Evolutionary conservation across 2,329 filamentous ascomycete species (phyloP).

Genomic region (Phyllosticta citriasiana): DNA sequence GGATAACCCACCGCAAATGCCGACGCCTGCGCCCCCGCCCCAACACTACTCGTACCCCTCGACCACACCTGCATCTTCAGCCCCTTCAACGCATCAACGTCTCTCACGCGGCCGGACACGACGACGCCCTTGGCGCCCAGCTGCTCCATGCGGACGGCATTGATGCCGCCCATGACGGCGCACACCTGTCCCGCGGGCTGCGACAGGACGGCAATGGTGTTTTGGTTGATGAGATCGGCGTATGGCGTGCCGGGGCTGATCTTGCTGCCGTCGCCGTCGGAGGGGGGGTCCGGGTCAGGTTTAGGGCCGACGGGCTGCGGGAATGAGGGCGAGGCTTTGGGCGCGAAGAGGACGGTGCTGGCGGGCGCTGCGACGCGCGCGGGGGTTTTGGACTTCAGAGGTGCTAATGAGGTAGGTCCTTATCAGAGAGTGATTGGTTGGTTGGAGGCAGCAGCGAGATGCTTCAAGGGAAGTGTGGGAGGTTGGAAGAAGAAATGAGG

Average conservation of each 20-base stretch:
- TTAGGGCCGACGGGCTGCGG: conserved; percentile 1
- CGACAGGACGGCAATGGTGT: conserved; percentile 55
- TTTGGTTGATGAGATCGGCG: conserved; percentile 52
- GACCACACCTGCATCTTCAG: conserved; percentile 45
- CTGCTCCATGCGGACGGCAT: conserved; percentile 58
- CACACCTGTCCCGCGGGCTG: conserved; percentile 57
- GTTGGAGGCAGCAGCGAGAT: neutral
- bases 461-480: neutral
- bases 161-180: conserved; percentile 67
- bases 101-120: conserved; percentile 59
- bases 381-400: conserved; percentile 17
- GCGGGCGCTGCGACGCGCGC: conserved; percentile 41
- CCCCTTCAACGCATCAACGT: conserved; percentile 49
- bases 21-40: conserved; percentile 46
- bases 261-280: conserved; percentile 28
- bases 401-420: conserved; percentile 14
- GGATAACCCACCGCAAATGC: conserved; percentile 43
- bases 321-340: conserved; percentile 40
- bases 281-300: neutral
- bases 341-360: conserved; percentile 53
- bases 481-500: too few relatives aligned
- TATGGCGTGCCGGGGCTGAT: conserved; percentile 55
- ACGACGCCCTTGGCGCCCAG: conserved; percentile 52
- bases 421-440: neutral
- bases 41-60: conserved; percentile 47